Conservation (phyloP, 345 rosid species). For the Cardiospermum halicacabum region DNA sequence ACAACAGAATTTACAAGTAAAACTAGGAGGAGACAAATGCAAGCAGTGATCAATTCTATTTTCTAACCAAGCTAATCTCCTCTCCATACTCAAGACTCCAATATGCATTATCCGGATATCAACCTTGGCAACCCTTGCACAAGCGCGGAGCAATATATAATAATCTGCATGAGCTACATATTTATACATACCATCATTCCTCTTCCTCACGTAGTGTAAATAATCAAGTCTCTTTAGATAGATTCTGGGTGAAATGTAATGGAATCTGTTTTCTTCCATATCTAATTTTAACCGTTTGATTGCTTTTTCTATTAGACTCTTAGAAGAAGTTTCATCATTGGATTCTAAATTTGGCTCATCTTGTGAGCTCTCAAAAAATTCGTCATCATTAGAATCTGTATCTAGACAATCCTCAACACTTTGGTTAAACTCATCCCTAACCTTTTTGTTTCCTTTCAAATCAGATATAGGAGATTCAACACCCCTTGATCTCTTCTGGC, state of each 20-base stretch:
- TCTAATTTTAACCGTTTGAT: slow-evolving; percentile 42
- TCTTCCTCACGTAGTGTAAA: slow-evolving; percentile 60
- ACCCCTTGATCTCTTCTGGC: slow-evolving; percentile 33
- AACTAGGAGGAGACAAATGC: slow-evolving; percentile 34
- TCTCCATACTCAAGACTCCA: slow-evolving; percentile 66
- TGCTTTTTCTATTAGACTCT: slow-evolving; percentile 22
- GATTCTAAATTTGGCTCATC: slow-evolving; percentile 15
- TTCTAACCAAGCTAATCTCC: slow-evolving; percentile 73
- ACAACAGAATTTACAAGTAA: slow-evolving; percentile 45
- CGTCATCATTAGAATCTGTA: slow-evolving; percentile 6
- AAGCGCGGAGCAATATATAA: slow-evolving; percentile 62
- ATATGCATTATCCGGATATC: slow-evolving; percentile 60
- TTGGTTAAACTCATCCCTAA: slow-evolving; percentile 7
- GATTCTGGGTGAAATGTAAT: slow-evolving; percentile 67
- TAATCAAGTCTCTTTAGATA: slow-evolving; percentile 52
- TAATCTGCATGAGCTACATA: slow-evolving; percentile 78
- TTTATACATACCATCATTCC: slow-evolving; percentile 42
- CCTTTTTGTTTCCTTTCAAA: slow-evolving; percentile 16
- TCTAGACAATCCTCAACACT: background rate
- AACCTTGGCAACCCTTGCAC: slow-evolving; percentile 59
- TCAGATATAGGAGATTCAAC: slow-evolving; percentile 14
- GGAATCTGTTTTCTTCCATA: slow-evolving; percentile 68
- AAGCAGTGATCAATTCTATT: slow-evolving; percentile 50
- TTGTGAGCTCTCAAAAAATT: slow-evolving; percentile 17
- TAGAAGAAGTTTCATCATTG: slow-evolving; percentile 6